Base-by-base conservation (phyloP, 2,329 filamentous ascomycete genomes). In the Aspergillus clavatus region DNA sequence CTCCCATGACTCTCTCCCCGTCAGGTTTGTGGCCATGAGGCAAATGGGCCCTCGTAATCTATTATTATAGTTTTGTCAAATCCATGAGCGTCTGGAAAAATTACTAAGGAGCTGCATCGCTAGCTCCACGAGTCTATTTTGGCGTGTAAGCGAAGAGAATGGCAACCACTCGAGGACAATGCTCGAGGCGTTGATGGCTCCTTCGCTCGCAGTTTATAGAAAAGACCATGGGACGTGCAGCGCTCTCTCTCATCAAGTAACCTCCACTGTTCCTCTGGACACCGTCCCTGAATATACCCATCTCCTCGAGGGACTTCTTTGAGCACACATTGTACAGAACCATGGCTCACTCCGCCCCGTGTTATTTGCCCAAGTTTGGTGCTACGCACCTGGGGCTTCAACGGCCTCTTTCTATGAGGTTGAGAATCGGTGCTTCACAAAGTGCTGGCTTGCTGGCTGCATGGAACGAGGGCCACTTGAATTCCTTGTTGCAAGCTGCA, bases 401-500 rank as follows among this genome's bases (percentile, higher is more conserved):
- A 51, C 64, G 65, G 40, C 62, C 62, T 31, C 59, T 68, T 47
- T 67, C 64, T 39, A 60, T 65, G 50, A 64, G 60, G 48, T 57
- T 60, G 29, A 62, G 50, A 42, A 58, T 60, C 23, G 60, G 61
- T 28, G 42, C 59, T 46, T 52, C 55, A 14, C 59, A 63, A 42
- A 57, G 56, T 46, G 48, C 53, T 45, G 56, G 60, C 46, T 55
- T 65, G 49, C 55, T 63, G 50, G 59, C 61, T 43, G 60, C 61
- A 46, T 65, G 53, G 54, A 47, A 58, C 5, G 52, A 60, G 44
- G 53, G 53, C 2, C 46, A 57, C 31, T 43, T 65, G 33, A 52
- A 54, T 22, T 46, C 56, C 6, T 39, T 63, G 21, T 45, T 76
- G 40, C 65, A 69, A 23, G 66, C 71, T 8, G 69, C 72, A 7